Evolutionary conservation across 176 grass and related monocot species (phyloP).

Genomic region (Aegilops tauschii): DNA sequence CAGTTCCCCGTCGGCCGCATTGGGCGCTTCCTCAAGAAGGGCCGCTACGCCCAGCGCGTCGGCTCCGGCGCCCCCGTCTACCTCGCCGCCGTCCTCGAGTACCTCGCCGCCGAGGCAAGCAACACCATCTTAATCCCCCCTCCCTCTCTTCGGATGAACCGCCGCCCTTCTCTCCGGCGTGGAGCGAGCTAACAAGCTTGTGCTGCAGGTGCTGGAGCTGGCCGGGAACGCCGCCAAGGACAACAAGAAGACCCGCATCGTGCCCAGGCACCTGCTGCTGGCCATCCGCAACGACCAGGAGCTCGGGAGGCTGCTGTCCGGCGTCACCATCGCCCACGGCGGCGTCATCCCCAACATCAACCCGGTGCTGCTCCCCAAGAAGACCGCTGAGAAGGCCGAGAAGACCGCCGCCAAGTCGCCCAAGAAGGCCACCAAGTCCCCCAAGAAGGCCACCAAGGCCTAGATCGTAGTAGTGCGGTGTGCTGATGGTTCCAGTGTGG

Average conservation of each 20-base stretch:
- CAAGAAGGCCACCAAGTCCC: neutral
- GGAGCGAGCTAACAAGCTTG: too few relatives aligned
- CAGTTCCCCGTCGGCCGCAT: slow-evolving; percentile 55
- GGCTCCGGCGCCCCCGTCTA: slow-evolving; percentile 71
- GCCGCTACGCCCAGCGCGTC: slow-evolving; percentile 48
- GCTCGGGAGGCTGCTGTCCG: slow-evolving; percentile 16
- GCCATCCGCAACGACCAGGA: slow-evolving; percentile 49
- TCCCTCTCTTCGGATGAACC: too few relatives aligned
- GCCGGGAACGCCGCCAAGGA: slow-evolving; percentile 41
- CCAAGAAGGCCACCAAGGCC: neutral
- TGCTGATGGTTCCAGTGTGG: too few relatives aligned
- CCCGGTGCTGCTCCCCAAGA: slow-evolving; percentile 41
- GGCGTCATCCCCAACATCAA: slow-evolving; percentile 44
- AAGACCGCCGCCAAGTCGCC: slow-evolving; percentile 9
- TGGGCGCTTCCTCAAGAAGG: slow-evolving; percentile 45
- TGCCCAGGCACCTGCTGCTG: slow-evolving; percentile 38
- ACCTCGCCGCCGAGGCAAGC: slow-evolving; percentile 27
- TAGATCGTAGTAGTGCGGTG: neutral
- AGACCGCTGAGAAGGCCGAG: slow-evolving; percentile 20
- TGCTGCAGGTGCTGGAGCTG: slow-evolving; percentile 32
- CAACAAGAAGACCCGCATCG: slow-evolving; percentile 46
- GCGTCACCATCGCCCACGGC: slow-evolving; percentile 39
- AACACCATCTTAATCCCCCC: too few relatives aligned
- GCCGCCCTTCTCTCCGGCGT: too few relatives aligned
- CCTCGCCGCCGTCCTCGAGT: slow-evolving; percentile 74